A percentile compares a stretch with the other conserved stretches of the same genome.
Evolutionary conservation across 306 rosid species (phyloP).

Genomic region (Quercus aquifolioides): DNA sequence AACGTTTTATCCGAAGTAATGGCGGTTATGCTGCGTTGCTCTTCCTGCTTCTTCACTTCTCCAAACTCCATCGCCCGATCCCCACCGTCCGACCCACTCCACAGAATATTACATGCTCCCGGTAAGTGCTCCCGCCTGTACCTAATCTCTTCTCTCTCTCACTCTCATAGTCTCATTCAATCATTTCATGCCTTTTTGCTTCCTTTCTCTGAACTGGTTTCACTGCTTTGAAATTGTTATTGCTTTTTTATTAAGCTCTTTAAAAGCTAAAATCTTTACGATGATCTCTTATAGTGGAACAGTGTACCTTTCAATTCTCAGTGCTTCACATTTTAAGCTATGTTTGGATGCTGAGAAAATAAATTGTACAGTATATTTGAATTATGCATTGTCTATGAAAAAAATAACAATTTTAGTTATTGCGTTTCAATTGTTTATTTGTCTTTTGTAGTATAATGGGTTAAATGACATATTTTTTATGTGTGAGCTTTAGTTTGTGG

Average conservation of each 20-base stretch:
- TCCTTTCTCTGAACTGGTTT: background rate
- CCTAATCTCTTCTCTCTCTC: background rate
- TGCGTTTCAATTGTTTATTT: too few relatives aligned
- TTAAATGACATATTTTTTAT: too few relatives aligned
- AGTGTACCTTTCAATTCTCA: background rate
- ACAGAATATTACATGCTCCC: conserved; percentile 7
- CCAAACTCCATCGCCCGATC: conserved; percentile 22
- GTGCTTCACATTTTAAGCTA: background rate
- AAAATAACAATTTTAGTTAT: too few relatives aligned
- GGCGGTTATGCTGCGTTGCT: conserved; percentile 47
- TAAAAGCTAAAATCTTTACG: background rate
- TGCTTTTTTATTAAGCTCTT: background rate
- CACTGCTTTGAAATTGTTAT: background rate
- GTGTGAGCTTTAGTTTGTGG: too few relatives aligned
- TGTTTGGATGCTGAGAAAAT: background rate
- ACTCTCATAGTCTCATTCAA: background rate
- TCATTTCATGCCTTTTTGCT: background rate
- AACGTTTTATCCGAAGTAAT: conserved; percentile 37
- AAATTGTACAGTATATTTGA: background rate
- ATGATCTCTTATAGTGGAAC: background rate
- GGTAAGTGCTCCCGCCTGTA: conserved; percentile 11
- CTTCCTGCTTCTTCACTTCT: conserved; percentile 35
- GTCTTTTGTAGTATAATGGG: too few relatives aligned
- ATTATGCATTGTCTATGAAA: background rate
- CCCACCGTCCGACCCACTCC: conserved; percentile 22